Evolutionary conservation across 768 basidiomycete genomes (phyloP), one percentile per base, ranked within the genome.

Genomic region (Pleurotus giganteus): DNA sequence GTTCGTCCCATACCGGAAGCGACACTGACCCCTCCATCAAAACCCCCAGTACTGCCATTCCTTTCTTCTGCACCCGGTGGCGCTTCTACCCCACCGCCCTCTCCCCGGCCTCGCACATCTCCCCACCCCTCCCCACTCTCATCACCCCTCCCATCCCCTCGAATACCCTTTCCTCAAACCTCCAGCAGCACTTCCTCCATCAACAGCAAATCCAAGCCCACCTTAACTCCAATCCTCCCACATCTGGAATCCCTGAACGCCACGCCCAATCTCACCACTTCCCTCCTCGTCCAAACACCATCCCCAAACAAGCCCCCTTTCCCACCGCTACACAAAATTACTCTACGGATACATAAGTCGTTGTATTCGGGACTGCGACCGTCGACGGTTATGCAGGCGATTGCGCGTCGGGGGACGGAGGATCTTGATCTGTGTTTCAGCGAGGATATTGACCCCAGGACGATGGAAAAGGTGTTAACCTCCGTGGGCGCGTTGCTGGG

Each of bases 281-380:
- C 49, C 32, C 49, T 51, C 15, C 49, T 51, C 2, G 34, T 37
- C 21, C 49, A 51, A 37, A 19, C 49, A 3, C 32, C 31, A 17
- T 36, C 49, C 49, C 4, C 6, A n/a, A 23, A 9, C 31, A 51
- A 47, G 27, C 46, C n/a, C 21, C 17, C 46, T 27, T 36, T 51
- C 13, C 53, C 57, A 11, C 41, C 60, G 2, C 39, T 60, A 9
- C 42, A 29, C 7, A 23, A 47, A n/a, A 29, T 57, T 45, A 41
- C 57, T 53, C 34, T 54, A 42, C 45, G 45, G 56, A 72, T 81
- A 47, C 74, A 69, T 58, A 71, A 67, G 4, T 79, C 78, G 3
- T 69, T 81, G 1, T 77, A 77, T 57, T 66, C 67, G 17, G 78
- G 78, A 0, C 68, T 81, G 23, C 68, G 78, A 17, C 79, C 79